These are phyloP conservation scores for Arctostaphylos glauca DNA, from an alignment of 148 eudicot genomes.

Conservation along the genomic window DNA sequence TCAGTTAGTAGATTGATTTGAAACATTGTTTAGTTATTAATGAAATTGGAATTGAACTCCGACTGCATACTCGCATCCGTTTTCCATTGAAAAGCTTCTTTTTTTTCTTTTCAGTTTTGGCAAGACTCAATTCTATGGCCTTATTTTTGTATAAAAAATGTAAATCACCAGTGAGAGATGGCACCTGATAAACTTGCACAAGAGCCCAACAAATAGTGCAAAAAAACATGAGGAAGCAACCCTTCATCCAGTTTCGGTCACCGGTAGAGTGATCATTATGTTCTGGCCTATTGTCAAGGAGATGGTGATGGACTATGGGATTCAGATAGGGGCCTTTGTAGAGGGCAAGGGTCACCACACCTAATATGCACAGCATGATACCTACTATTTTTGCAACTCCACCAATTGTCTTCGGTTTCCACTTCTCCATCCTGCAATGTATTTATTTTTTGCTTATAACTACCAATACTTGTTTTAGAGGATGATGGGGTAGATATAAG, in stretches of 20 bases:
- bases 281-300: not conserved
- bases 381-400: not conserved
- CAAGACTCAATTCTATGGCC: too few species aligned
- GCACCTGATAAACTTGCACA: not conserved
- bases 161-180: not conserved
- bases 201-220: not conserved
- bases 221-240: conserved; percentile 8
- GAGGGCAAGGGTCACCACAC: not conserved
- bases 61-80: too few species aligned
- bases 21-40: too few species aligned
- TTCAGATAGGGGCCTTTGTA: not conserved
- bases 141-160: too few species aligned
- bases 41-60: too few species aligned
- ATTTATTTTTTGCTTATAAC: too few species aligned
- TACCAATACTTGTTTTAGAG: too few species aligned
- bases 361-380: not conserved
- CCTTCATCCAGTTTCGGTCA: not conserved
- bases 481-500: too few species aligned
- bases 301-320: not conserved
- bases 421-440: not conserved
- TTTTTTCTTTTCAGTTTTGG: too few species aligned
- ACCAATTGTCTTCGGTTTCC: not conserved
- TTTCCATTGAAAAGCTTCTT: too few species aligned
- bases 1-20: too few species aligned
- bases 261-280: not conserved